Evolutionary conservation across 371 early-diverging fungal genomes (phyloP).

Genomic region (Rhizoclosmatium hyalinum): DNA sequence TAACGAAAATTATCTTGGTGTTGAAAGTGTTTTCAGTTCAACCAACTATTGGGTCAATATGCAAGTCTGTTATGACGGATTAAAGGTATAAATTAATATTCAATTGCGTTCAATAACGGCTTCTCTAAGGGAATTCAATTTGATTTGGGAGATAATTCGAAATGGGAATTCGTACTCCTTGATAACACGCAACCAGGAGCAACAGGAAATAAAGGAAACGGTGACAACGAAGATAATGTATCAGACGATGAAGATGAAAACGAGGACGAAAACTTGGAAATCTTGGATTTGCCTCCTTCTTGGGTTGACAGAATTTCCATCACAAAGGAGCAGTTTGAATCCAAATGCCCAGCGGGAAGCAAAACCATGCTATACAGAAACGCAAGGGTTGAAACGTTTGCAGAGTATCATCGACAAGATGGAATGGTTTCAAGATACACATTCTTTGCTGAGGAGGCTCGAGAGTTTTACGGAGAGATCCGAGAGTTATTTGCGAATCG

Average conservation of each 20-base stretch:
- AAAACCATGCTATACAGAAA: slow-evolving; percentile 51
- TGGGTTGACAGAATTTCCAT: slow-evolving; percentile 56
- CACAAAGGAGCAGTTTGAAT: slow-evolving; percentile 53
- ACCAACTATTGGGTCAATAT: slow-evolving; percentile 68
- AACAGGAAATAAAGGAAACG: slow-evolving; percentile 22
- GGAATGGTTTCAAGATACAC: slow-evolving; percentile 59
- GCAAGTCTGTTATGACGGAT: slow-evolving; percentile 64
- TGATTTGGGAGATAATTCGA: slow-evolving; percentile 61
- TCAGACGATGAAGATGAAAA: slow-evolving; percentile 55
- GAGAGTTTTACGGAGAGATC: slow-evolving; percentile 46
- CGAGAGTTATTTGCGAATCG: slow-evolving; percentile 52
- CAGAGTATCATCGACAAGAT: slow-evolving; percentile 57
- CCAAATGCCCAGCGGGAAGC: slow-evolving; percentile 52
- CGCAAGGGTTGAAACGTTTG: slow-evolving; percentile 57
- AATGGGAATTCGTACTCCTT: slow-evolving; percentile 65
- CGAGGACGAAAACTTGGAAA: slow-evolving; percentile 33
- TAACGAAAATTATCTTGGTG: slow-evolving; percentile 57
- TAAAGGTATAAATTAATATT: slow-evolving; percentile 40
- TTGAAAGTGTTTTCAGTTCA: slow-evolving; percentile 61
- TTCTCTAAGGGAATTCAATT: slow-evolving; percentile 57
- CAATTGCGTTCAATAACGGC: neutral
- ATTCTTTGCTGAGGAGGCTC: slow-evolving; percentile 49
- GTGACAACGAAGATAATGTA: slow-evolving; percentile 51
- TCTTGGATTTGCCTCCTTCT: slow-evolving; percentile 56
- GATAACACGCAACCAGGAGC: slow-evolving; percentile 56